Evolutionary conservation across 2,329 filamentous ascomycete species (phyloP).

Genomic region (Aspergillus pseudoglaucus): DNA sequence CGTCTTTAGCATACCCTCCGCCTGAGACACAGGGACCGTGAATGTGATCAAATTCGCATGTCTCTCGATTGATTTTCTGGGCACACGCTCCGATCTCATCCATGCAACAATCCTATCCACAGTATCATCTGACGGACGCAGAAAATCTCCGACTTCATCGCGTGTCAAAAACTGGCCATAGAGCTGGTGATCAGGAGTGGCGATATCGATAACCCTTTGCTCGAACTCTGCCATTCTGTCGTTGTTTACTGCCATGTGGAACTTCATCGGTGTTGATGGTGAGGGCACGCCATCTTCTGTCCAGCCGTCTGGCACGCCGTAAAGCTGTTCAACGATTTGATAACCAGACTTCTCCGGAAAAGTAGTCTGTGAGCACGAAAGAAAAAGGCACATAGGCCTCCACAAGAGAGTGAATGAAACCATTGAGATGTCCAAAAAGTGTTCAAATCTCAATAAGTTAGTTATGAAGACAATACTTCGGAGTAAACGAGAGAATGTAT

Average conservation of each 20-base stretch:
- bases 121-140: constrained; percentile 47
- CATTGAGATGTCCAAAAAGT: constrained; percentile 4
- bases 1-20: constrained; percentile 52
- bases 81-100: constrained; percentile 49
- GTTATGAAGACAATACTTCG: no score
- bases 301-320: constrained; percentile 30
- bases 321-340: constrained; percentile 24
- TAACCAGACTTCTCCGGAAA: constrained; percentile 7
- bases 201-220: constrained; percentile 54
- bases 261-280: constrained; percentile 38
- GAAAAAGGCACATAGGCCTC: constrained; percentile 7
- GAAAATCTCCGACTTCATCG: constrained; percentile 50
- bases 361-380: constrained; percentile 3
- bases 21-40: constrained; percentile 30
- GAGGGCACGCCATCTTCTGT: constrained; percentile 17
- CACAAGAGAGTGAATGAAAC: constrained; percentile 1
- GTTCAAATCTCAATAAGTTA: neutral
- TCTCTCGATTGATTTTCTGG: constrained; percentile 40
- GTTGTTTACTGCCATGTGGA: constrained; percentile 47
- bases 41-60: constrained; percentile 59
- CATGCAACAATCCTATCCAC: constrained; percentile 49
- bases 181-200: constrained; percentile 51
- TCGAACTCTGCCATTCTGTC: constrained; percentile 49
- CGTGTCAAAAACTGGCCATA: constrained; percentile 59
- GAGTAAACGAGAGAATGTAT: neutral